Evolutionary conservation across 768 basidiomycete genomes (phyloP), one percentile per base, ranked within the genome.

Genomic region (Suillus plorans): DNA sequence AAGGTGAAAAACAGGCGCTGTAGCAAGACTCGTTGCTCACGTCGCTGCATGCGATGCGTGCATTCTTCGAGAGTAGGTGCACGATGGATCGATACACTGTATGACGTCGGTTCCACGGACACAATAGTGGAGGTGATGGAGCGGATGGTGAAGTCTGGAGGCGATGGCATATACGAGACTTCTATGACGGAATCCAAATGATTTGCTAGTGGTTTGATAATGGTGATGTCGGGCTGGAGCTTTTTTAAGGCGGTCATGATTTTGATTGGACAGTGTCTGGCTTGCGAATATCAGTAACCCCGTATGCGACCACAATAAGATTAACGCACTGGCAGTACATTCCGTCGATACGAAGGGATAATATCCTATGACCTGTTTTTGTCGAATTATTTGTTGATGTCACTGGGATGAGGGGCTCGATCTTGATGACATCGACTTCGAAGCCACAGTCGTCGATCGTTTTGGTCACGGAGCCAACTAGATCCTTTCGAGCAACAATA

Each of bases 131-230:
- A 71, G 12, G 91, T 74, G 47, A 94, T 86, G 28, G 78, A 77
- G 18, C 93, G 87, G 61, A 95, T 83, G 28, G 89, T 90, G 66
- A 91, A 80, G 7, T 78, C 62, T 0, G 87, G 84, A 12, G 83
- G 79, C 0, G 80, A 72, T 16, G 84, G 86, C 9, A 76, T 78
- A 76, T 87, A 91, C 4, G 80, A 81, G 57, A 85, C 67, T 61
- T 80, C 77, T 34, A 88, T 57, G 49, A 86, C 70, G 7, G 83
- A 82, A 66, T 84, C 79, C 1, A 78, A 77, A 60, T 78, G 71
- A 47, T 74, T 74, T 1, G 69, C 73, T 57, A 84, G 70, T 9
- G 82, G 77, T 47, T 83, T 82, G 2, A 75, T 66, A 57, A 88
- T 66, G 18, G 73, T 71, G 12, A 89, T 62, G 0, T 69, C 66